Evolutionary conservation across 2,329 filamentous ascomycete species (phyloP).

Genomic region (Paecilomyces sp.): DNA sequence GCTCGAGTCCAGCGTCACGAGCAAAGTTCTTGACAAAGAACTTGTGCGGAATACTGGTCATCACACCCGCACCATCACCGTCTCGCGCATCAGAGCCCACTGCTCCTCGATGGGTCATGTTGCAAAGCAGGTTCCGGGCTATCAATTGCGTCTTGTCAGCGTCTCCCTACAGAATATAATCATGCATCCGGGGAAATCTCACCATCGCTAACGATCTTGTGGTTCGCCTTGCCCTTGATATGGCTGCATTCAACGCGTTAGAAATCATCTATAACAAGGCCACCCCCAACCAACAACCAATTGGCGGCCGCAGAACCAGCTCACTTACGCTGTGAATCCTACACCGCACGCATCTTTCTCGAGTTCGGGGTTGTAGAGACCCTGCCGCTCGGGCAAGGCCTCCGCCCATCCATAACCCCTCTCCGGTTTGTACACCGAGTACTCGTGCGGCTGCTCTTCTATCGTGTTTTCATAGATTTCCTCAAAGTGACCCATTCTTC

Average conservation of each 20-base stretch:
- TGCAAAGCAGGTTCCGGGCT: slow-evolving; percentile 93
- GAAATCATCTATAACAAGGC: slow-evolving; percentile 1
- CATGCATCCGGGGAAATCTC: slow-evolving; percentile 29
- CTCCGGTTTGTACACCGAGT: slow-evolving; percentile 48
- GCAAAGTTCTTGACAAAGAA: slow-evolving; percentile 99
- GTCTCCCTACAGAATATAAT: background rate
- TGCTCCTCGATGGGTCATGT: slow-evolving; percentile 99
- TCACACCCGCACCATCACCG: slow-evolving; percentile 96
- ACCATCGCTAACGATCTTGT: slow-evolving; percentile 99
- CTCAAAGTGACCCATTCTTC: slow-evolving; percentile 47
- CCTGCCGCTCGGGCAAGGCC: slow-evolving; percentile 94
- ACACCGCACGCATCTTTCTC: slow-evolving; percentile 99
- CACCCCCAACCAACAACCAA: background rate
- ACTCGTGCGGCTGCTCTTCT: slow-evolving; percentile 38
- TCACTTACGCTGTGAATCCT: slow-evolving; percentile 86
- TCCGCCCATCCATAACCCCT: slow-evolving; percentile 86
- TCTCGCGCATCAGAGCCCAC: slow-evolving; percentile 97
- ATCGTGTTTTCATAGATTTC: slow-evolving; percentile 41
- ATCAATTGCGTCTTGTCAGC: slow-evolving; percentile 21
- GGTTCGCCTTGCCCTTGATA: slow-evolving; percentile 94
- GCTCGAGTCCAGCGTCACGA: slow-evolving; percentile 76
- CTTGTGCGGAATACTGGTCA: slow-evolving; percentile 97
- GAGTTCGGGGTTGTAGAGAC: slow-evolving; percentile 89
- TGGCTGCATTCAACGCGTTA: slow-evolving; percentile 53
- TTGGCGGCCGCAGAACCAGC: background rate